Conservation (phyloP, 2,329 filamentous ascomycete genomes). For the Colletotrichum magnum region DNA sequence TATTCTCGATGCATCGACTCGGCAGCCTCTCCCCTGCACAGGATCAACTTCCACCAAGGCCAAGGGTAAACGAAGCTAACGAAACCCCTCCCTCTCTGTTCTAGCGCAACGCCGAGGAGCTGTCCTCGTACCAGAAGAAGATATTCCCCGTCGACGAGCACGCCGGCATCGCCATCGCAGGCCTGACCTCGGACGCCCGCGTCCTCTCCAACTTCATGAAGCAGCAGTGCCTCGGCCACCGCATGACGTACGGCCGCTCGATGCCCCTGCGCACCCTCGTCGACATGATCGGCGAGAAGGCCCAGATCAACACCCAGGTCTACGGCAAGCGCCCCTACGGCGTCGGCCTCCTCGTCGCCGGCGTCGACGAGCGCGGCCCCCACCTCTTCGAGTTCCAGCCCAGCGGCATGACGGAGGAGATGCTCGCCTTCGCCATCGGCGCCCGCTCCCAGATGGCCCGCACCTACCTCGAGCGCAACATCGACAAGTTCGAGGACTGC, state of each 20-base stretch:
- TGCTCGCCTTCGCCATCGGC: constrained; percentile 95
- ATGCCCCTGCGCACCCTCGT: constrained; percentile 93
- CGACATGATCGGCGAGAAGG: constrained; percentile 93
- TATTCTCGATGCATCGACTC: neutral
- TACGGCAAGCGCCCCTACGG: constrained; percentile 98
- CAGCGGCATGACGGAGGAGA: constrained; percentile 95
- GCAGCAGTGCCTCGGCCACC: constrained; percentile 95
- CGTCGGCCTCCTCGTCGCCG: constrained; percentile 91
- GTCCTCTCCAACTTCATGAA: constrained; percentile 99
- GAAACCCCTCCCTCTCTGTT: neutral
- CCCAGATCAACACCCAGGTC: constrained; percentile 97
- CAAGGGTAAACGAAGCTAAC: constrained; percentile 17
- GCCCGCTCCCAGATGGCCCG: constrained; percentile 97
- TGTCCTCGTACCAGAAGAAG: constrained; percentile 99
- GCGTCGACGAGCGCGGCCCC: constrained; percentile 92
- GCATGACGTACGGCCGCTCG: constrained; percentile 94
- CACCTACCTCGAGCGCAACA: constrained; percentile 94
- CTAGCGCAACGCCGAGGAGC: constrained; percentile 97
- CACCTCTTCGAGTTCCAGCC: constrained; percentile 99
- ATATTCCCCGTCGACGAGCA: constrained; percentile 97
- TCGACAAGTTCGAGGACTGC: constrained; percentile 84
- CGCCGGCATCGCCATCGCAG: constrained; percentile 94
- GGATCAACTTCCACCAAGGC: neutral
- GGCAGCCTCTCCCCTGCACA: neutral
- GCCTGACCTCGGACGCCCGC: constrained; percentile 96